These are phyloP conservation scores for Waitea zeae DNA, from an alignment of 1,284 basidiomycete genomes.

Conservation along the genomic window DNA sequence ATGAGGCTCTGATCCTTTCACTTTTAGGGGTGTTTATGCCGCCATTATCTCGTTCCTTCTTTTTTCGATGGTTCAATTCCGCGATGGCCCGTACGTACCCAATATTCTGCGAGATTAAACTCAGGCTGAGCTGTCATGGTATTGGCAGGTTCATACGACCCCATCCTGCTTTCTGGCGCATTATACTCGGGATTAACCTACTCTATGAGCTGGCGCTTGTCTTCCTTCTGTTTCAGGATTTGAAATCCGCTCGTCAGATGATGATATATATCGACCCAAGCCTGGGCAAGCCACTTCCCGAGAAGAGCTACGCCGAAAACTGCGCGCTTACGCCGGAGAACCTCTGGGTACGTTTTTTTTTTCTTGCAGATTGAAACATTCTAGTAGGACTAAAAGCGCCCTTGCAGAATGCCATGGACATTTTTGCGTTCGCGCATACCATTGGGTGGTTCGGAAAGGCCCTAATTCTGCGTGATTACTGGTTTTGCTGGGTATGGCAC, in stretches of 20 bases:
- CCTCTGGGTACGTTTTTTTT: slow-evolving; percentile 39
- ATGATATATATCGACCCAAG: slow-evolving; percentile 59
- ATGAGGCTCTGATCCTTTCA: slow-evolving; percentile 1
- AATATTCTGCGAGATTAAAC: no score
- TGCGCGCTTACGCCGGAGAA: slow-evolving; percentile 46
- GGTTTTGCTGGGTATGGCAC: slow-evolving; percentile 70
- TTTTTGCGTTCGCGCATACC: slow-evolving; percentile 70
- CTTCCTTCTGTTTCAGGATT: slow-evolving; percentile 70
- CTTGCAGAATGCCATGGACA: slow-evolving; percentile 54
- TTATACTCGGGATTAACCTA: slow-evolving; percentile 59
- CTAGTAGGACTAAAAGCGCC: neutral
- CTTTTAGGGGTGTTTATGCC: slow-evolving; percentile 48
- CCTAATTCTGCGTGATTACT: slow-evolving; percentile 71
- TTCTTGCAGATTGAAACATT: neutral
- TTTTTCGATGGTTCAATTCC: slow-evolving; percentile 74
- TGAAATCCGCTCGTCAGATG: slow-evolving; percentile 58
- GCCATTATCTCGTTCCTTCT: slow-evolving; percentile 49
- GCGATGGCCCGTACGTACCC: slow-evolving; percentile 73
- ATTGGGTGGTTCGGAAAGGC: slow-evolving; percentile 81
- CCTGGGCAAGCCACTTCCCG: slow-evolving; percentile 56
- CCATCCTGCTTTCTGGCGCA: slow-evolving; percentile 58
- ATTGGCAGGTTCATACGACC: slow-evolving; percentile 48
- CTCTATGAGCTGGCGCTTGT: slow-evolving; percentile 68
- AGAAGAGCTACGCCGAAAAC: slow-evolving; percentile 71
- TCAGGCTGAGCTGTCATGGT: no score